phyloP scores from a whole-genome alignment of 2,329 filamentous ascomycete genomes.

The Pleochaeta shiraiana region DNA sequence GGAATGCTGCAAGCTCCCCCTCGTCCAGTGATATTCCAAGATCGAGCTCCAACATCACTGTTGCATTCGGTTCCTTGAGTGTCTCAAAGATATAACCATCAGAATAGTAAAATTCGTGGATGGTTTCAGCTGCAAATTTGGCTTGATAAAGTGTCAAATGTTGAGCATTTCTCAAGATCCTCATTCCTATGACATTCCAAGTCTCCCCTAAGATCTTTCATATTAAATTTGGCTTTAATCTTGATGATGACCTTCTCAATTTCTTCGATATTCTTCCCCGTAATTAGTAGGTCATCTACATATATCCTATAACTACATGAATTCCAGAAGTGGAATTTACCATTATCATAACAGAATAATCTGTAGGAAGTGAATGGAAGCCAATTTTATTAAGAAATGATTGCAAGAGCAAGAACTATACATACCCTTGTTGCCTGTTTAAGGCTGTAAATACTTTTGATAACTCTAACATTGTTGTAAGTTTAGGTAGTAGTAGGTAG shows the following conservation, averaged over 20 bases:
- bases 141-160: slow-evolving; percentile 3
- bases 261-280: neutral
- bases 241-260: slow-evolving; percentile 3
- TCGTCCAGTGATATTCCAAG: neutral
- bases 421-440: slow-evolving; percentile 16
- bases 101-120: neutral
- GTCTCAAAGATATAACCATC: slow-evolving; percentile 1
- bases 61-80: neutral
- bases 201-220: slow-evolving; percentile 2
- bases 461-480: slow-evolving; percentile 11
- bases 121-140: neutral
- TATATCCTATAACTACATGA: slow-evolving; percentile 3
- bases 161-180: neutral
- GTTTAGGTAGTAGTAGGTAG: no score
- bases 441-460: slow-evolving; percentile 17
- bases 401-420: slow-evolving; percentile 10
- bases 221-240: neutral
- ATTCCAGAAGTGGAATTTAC: neutral
- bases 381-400: slow-evolving; percentile 5
- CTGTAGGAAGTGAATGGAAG: neutral
- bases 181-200: slow-evolving; percentile 2
- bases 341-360: slow-evolving; percentile 1
- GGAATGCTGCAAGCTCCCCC: slow-evolving; percentile 1
- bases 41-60: neutral
- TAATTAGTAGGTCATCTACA: slow-evolving; percentile 2